These are phyloP conservation scores for Davidsoniella virescens DNA, from an alignment of 2,329 filamentous ascomycete species.

Conservation along the genomic window DNA sequence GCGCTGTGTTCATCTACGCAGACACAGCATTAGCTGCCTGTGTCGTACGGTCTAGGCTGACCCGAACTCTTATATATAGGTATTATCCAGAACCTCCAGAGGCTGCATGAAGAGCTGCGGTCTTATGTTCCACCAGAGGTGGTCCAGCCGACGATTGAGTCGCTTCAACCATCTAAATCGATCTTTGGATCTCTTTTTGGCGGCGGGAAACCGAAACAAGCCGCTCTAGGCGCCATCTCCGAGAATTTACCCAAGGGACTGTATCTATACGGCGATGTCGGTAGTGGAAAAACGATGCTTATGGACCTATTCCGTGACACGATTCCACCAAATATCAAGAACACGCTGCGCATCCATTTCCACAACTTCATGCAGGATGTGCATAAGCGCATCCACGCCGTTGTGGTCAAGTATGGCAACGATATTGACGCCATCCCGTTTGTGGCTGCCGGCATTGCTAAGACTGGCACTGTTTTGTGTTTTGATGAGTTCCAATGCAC, in stretches of 20 bases:
- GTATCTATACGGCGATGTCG: slow-evolving; percentile 93
- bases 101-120: slow-evolving; percentile 68
- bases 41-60: not conserved
- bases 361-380: slow-evolving; percentile 99
- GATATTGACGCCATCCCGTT: slow-evolving; percentile 84
- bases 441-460: slow-evolving; percentile 85
- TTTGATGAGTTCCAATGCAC: slow-evolving; percentile 99
- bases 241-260: slow-evolving; percentile 68
- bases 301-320: slow-evolving; percentile 99
- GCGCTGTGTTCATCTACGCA: too few species aligned
- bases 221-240: slow-evolving; percentile 40
- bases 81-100: slow-evolving; percentile 78
- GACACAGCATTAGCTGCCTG: too few species aligned
- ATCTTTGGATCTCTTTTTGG: slow-evolving; percentile 48
- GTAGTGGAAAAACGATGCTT: slow-evolving; percentile 96
- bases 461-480: slow-evolving; percentile 70
- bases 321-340: slow-evolving; percentile 58
- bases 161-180: slow-evolving; percentile 38
- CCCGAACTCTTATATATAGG: slow-evolving; percentile 29
- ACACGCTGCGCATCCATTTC: slow-evolving; percentile 90
- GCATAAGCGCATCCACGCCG: slow-evolving; percentile 73
- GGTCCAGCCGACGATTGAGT: slow-evolving; percentile 60
- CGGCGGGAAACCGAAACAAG: slow-evolving; percentile 18
- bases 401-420: slow-evolving; percentile 78
- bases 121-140: slow-evolving; percentile 60